phyloP scores from a whole-genome alignment of 257 asterid species.

The Solanum phureja region DNA sequence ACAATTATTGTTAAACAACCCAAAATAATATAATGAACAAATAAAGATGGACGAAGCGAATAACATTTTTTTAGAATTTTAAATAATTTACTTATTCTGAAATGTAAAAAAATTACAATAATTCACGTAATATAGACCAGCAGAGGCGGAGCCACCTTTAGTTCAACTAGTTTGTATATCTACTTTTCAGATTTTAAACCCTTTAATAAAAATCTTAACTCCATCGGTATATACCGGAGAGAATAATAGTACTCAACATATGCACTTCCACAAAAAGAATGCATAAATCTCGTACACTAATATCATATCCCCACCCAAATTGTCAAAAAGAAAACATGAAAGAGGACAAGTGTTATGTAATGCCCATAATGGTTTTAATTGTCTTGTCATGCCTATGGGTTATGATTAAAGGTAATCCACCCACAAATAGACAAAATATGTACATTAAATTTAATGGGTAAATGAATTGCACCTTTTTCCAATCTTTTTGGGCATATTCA shows the following conservation, averaged over 20 bases:
- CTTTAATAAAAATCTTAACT: rapidly evolving
- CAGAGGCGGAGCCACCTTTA: too few relatives aligned
- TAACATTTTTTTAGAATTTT: too few relatives aligned
- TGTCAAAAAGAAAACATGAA: not conserved
- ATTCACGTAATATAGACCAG: too few relatives aligned
- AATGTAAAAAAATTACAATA: too few relatives aligned
- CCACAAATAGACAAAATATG: not conserved
- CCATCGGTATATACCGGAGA: rapidly evolving
- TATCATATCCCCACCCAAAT: not conserved
- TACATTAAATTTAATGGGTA: not conserved
- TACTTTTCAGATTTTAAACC: rapidly evolving
- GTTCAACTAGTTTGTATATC: too few relatives aligned
- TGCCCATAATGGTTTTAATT: not conserved
- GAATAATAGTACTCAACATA: too few relatives aligned
- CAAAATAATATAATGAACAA: too few relatives aligned
- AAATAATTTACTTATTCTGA: too few relatives aligned
- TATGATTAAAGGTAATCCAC: not conserved
- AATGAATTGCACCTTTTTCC: not conserved
- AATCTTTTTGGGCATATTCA: not conserved
- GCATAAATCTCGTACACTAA: not conserved
- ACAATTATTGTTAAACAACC: not conserved
- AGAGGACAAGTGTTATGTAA: not conserved
- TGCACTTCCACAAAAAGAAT: not conserved
- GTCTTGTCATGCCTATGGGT: not conserved
- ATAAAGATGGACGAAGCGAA: too few relatives aligned